A percentile compares a stretch with the other conserved stretches of the same genome.
Conservation (phyloP, 2,329 filamentous ascomycete genomes). For the Colletotrichum horii region DNA sequence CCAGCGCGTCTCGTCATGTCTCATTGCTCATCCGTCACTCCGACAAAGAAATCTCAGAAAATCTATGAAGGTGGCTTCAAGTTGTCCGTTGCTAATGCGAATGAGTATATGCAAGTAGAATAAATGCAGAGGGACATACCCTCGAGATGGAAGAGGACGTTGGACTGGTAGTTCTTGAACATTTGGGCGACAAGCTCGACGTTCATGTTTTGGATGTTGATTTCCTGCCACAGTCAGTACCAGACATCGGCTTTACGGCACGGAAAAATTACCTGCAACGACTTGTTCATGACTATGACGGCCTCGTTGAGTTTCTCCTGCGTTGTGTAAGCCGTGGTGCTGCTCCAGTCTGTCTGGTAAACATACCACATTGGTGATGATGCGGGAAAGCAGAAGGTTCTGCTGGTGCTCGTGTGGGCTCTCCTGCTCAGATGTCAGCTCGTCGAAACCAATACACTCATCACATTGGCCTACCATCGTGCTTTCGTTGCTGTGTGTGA, state of each 20-base stretch:
- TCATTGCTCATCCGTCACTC: constrained; percentile 6
- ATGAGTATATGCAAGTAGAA: neutral
- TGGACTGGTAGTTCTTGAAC: constrained; percentile 99
- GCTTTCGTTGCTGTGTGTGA: neutral
- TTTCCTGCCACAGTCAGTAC: constrained; percentile 65
- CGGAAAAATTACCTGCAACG: constrained; percentile 68
- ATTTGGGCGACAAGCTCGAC: constrained; percentile 97
- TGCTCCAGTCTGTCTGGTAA: neutral
- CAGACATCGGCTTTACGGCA: neutral
- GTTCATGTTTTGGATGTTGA: constrained; percentile 99
- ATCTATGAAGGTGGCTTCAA: constrained; percentile 76
- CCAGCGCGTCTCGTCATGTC: neutral
- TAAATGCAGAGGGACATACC: constrained; percentile 56
- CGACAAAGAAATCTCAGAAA: neutral
- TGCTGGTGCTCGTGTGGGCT: constrained; percentile 98
- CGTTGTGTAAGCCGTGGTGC: constrained; percentile 10
- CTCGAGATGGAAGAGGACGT: constrained; percentile 96
- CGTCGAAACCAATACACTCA: neutral
- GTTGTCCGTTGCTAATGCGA: constrained; percentile 33
- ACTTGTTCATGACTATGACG: constrained; percentile 90
- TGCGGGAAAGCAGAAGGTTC: constrained; percentile 88
- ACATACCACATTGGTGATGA: constrained; percentile 95
- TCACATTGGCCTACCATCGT: constrained; percentile 9
- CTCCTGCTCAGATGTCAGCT: constrained; percentile 61
- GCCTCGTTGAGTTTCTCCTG: constrained; percentile 98